Evolutionary conservation across 495 filamentous ascomycete genomes (phyloP).

Genomic region (Pseudoneurospora amorphoporcata): DNA sequence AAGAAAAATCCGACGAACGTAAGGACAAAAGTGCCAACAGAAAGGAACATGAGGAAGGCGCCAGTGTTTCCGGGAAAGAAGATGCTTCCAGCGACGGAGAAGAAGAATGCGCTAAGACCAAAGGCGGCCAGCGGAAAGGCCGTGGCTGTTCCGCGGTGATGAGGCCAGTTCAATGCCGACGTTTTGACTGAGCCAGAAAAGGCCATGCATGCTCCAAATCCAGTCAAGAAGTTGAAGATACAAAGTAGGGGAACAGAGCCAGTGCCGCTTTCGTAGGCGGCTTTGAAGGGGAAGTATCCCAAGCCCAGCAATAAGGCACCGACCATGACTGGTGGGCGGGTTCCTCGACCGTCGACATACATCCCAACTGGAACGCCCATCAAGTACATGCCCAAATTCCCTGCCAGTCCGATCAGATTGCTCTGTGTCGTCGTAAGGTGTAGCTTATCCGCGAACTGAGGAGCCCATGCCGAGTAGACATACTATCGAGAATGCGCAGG

Average conservation of each 20-base stretch:
- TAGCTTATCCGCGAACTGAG: conserved; percentile 80
- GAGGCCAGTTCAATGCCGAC: conserved; percentile 88
- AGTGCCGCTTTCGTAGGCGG: conserved; percentile 51
- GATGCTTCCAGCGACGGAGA: conserved; percentile 63
- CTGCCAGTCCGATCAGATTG: conserved; percentile 83
- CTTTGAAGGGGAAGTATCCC: conserved; percentile 74
- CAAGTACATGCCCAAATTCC: conserved; percentile 95
- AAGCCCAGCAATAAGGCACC: conserved; percentile 59
- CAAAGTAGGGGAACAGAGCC: conserved; percentile 61
- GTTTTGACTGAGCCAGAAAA: conserved; percentile 79
- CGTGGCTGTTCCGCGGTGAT: conserved; percentile 85
- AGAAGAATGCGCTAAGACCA: conserved; percentile 93
- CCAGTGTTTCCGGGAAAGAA: conserved; percentile 79
- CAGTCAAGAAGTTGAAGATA: conserved; percentile 74
- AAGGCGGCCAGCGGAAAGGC: conserved; percentile 88
- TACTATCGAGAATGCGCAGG: conserved; percentile 47
- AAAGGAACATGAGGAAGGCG: conserved; percentile 67
- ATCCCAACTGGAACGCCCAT: conserved; percentile 82
- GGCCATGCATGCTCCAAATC: conserved; percentile 76
- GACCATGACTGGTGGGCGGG: conserved; percentile 61
- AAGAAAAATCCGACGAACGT: conserved; percentile 70
- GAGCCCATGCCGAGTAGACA: conserved; percentile 97
- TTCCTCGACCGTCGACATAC: conserved; percentile 75
- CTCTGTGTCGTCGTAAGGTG: conserved; percentile 79
- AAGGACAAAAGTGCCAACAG: conserved; percentile 67